Base-by-base conservation (phyloP, 148 eudicot genomes). In the Pharnaceum exiguum region DNA sequence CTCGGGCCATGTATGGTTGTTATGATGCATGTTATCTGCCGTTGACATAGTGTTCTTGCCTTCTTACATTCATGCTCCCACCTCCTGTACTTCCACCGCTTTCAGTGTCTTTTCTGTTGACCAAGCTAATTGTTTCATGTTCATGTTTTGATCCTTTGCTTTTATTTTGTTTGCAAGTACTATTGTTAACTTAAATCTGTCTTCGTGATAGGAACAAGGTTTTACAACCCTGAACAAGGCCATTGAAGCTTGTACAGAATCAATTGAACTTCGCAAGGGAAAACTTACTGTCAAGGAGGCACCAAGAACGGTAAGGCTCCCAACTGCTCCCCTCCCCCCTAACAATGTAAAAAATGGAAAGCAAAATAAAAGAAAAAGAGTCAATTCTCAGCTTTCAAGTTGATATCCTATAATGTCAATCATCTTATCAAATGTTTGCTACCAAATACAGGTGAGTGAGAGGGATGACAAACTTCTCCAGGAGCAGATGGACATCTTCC, bases 251-350 rank as follows among this genome's bases (percentile, higher is more conserved):
- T 89, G 96, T 76, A 76, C 85, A 7, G 74, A 72, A 63, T 84
- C 69, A 75, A 83, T 93, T 31, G 99, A 83, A 44, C 81, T 64
- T 17, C 89, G 85, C 72, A 88, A 85, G 57, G 99, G 96, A 57
- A 94, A 89, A 60, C 88, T 94, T 32, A 39, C 51, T n/a, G 79
- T 89, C 53, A 94, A 89, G 76, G 95, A 89, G 68, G 80, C 87
- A n/a, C 80, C 99, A 43, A 78, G 99, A 86, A 85, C 95, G 44
- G 99, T 94, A 69, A 79, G 76, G 46, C 51, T 61, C 35, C 10
- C 12, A 35, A 35, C n/a, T 36, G 53, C 31, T 31, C 26, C 5
- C 25, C 51, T 10, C 7, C 17, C 17, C 16, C 22, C 19, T 16
- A 5, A 2, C 16, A 3, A 10, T 5, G 16, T 8, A 24, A 10